Evolutionary conservation across 2,329 filamentous ascomycete genomes (phyloP).

Genomic region (Mycosphaerella sp.): DNA sequence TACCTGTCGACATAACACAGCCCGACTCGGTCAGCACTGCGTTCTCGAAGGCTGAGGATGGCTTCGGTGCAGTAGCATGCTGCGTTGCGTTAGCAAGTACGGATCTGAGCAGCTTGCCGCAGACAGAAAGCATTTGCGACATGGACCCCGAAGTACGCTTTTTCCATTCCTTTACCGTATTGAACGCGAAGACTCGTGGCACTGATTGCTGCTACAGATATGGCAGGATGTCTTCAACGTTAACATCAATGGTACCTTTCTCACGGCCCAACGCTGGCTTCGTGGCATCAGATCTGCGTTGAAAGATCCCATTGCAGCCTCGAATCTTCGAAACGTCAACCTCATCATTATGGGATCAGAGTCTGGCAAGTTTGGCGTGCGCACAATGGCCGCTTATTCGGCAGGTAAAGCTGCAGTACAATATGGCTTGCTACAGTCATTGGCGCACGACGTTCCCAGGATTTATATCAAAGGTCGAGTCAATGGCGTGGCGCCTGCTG

Average conservation of each 20-base stretch:
- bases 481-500: constrained; percentile 45
- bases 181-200: neutral
- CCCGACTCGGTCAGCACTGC: constrained; percentile 32
- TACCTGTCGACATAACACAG: constrained; percentile 31
- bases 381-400: constrained; percentile 42
- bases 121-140: constrained; percentile 38
- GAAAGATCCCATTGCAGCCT: constrained; percentile 7
- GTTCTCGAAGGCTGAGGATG: constrained; percentile 33
- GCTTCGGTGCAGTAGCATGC: constrained; percentile 36
- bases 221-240: constrained; percentile 40
- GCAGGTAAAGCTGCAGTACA: constrained; percentile 45
- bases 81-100: constrained; percentile 43
- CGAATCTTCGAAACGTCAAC: constrained; percentile 33
- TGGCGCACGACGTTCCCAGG: constrained; percentile 39
- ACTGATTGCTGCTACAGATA: constrained; percentile 19
- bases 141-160: constrained; percentile 32
- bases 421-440: constrained; percentile 38
- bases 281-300: constrained; percentile 33
- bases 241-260: constrained; percentile 42
- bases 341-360: constrained; percentile 45
- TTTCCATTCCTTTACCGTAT: neutral
- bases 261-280: constrained; percentile 42
- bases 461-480: constrained; percentile 38
- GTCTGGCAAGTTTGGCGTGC: constrained; percentile 41
- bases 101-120: constrained; percentile 40